phyloP scores from a whole-genome alignment of 106 monocot species.

The Acanthochlamys bracteata region DNA sequence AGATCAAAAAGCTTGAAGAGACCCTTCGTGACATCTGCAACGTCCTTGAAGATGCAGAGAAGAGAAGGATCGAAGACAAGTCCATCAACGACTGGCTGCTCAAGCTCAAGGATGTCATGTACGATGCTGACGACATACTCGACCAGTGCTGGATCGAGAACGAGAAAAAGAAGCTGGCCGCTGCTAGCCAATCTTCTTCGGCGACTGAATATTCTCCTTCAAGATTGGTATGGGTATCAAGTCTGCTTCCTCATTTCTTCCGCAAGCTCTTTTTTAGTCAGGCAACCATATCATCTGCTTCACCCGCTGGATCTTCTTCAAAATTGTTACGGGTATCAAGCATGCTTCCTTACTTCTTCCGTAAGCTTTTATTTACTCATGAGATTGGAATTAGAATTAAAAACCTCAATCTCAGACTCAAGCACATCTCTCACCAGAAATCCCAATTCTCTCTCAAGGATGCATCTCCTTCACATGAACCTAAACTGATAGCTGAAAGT shows the following conservation, averaged over 20 bases:
- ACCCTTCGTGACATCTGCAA: neutral
- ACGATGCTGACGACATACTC: conserved; percentile 18
- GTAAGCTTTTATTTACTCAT: neutral
- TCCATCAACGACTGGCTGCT: conserved; percentile 9
- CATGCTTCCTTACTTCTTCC: neutral
- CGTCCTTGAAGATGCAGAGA: conserved; percentile 12
- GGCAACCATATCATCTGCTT: too few species aligned
- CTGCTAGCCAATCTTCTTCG: too few species aligned
- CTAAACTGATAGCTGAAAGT: too few species aligned
- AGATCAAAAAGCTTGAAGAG: conserved; percentile 5
- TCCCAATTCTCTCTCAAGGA: neutral
- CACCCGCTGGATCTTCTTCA: too few species aligned
- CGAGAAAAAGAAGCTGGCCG: neutral
- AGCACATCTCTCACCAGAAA: neutral
- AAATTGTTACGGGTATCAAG: too few species aligned
- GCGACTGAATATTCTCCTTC: too few species aligned
- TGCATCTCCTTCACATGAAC: too few species aligned
- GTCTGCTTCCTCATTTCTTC: too few species aligned
- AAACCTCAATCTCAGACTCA: neutral
- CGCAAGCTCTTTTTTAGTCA: too few species aligned
- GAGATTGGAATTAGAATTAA: neutral
- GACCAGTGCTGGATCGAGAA: conserved; percentile 5
- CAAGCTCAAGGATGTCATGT: conserved; percentile 20
- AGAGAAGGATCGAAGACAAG: neutral
- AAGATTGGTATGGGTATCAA: too few species aligned